These are phyloP conservation scores for Punica granatum DNA, from an alignment of 345 rosid genomes.

Conservation along the genomic window DNA sequence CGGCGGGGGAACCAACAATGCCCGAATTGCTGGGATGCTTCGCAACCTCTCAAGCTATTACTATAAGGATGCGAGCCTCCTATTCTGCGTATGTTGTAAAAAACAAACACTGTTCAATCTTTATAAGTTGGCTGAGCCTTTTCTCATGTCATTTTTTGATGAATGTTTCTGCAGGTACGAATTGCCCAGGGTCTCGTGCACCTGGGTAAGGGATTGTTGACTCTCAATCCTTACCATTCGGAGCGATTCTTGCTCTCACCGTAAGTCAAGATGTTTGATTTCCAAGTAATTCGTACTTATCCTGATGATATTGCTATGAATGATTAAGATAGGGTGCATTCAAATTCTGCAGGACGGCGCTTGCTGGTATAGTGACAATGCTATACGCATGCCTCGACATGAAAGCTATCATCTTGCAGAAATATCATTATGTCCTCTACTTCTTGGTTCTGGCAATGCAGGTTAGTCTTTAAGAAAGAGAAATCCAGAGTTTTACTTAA, in stretches of 20 bases:
- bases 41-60: slow-evolving; percentile 93
- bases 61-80: slow-evolving; percentile 82
- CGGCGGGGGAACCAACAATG: slow-evolving; percentile 96
- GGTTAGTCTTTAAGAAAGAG: slow-evolving; percentile 27
- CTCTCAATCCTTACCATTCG: slow-evolving; percentile 88
- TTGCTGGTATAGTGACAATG: slow-evolving; percentile 77
- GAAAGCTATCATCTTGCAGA: slow-evolving; percentile 73
- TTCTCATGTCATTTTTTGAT: neutral
- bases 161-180: slow-evolving; percentile 51
- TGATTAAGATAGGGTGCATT: neutral
- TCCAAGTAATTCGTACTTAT: neutral
- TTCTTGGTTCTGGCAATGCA: slow-evolving; percentile 94
- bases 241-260: slow-evolving; percentile 83
- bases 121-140: neutral
- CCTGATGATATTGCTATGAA: neutral
- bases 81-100: slow-evolving; percentile 67
- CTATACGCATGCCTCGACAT: slow-evolving; percentile 89
- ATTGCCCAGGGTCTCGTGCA: slow-evolving; percentile 95
- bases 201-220: slow-evolving; percentile 89
- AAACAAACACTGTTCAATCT: neutral
- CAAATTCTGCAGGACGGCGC: slow-evolving; percentile 49
- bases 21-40: slow-evolving; percentile 95
- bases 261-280: slow-evolving; percentile 31
- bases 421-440: slow-evolving; percentile 83
- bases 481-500: neutral